Percentiles rank a stretch among this genome's conserved stretches.
Conservation (phyloP, 805 yeast species). For the Sungouiella blattae region DNA sequence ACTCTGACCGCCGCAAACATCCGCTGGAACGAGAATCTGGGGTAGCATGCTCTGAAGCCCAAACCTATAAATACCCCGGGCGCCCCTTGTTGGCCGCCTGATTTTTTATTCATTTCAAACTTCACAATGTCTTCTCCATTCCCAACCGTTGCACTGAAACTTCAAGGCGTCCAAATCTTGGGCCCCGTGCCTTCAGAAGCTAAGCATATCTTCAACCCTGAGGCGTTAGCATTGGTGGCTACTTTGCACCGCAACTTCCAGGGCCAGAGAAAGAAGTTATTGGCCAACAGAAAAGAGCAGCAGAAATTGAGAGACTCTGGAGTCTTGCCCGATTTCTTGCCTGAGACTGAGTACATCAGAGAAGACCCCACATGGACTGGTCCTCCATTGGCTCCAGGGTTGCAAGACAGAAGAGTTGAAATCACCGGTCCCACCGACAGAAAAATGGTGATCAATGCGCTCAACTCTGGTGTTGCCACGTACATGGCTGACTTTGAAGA, state of each 20-base stretch:
- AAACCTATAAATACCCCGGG: conserved; percentile 8
- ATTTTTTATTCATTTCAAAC: neutral
- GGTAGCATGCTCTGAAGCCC: conserved; percentile 10
- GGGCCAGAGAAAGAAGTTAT: conserved; percentile 52
- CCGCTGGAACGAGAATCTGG: conserved; percentile 15
- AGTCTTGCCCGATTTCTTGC: conserved; percentile 56
- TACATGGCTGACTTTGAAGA: conserved; percentile 88
- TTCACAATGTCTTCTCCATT: conserved; percentile 32
- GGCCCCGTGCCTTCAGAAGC: conserved; percentile 49
- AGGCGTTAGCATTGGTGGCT: conserved; percentile 66
- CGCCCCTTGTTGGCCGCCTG: neutral
- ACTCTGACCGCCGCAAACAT: conserved; percentile 10
- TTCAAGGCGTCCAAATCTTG: conserved; percentile 52
- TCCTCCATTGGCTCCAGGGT: conserved; percentile 66
- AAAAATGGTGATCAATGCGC: conserved; percentile 78
- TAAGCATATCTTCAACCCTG: conserved; percentile 55
- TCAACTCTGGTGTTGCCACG: conserved; percentile 74
- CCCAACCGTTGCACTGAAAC: conserved; percentile 40
- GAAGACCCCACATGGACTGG: conserved; percentile 76
- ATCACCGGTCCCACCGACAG: conserved; percentile 86
- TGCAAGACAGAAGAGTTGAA: conserved; percentile 72
- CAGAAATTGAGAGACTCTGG: conserved; percentile 65
- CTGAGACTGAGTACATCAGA: conserved; percentile 67
- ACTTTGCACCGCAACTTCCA: conserved; percentile 73
- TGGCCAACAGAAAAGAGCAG: conserved; percentile 57